Evolutionary conservation across 2,329 filamentous ascomycete genomes (phyloP).

Genomic region (Paramyrothecium roridum): DNA sequence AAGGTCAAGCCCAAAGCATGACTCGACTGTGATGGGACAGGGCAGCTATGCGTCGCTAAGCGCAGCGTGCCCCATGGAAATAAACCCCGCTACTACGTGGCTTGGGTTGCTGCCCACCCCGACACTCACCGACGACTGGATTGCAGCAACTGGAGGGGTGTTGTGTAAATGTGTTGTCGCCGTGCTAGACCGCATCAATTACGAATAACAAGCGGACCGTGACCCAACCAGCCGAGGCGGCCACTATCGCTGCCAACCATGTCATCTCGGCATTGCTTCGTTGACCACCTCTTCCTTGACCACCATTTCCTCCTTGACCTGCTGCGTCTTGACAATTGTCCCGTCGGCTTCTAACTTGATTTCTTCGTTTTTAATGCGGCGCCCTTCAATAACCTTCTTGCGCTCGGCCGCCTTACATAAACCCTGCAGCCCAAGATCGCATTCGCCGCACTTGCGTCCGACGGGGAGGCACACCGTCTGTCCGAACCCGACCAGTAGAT

Average conservation of each 20-base stretch:
- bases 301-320: conserved; percentile 14
- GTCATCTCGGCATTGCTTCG: conserved; percentile 4
- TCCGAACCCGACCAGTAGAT: conserved; percentile 81
- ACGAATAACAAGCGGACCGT: not conserved
- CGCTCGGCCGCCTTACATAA: conserved; percentile 72
- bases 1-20: not conserved
- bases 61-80: not conserved
- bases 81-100: not conserved
- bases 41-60: not conserved
- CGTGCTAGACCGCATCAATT: not conserved
- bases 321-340: conserved; percentile 17
- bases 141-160: not conserved
- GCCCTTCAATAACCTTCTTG: conserved; percentile 57
- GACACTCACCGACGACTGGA: too few relatives aligned
- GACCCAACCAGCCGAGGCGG: not conserved
- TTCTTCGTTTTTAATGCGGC: conserved; percentile 36
- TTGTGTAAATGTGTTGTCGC: not conserved
- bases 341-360: conserved; percentile 15
- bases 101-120: not conserved
- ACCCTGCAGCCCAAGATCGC: conserved; percentile 71
- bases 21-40: not conserved
- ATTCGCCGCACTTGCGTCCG: conserved; percentile 78
- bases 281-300: conserved; percentile 25
- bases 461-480: conserved; percentile 84
- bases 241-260: conserved; percentile 1